Evolutionary conservation across 495 filamentous ascomycete species (phyloP).

Genomic region (Polyplosphaeria fusca): DNA sequence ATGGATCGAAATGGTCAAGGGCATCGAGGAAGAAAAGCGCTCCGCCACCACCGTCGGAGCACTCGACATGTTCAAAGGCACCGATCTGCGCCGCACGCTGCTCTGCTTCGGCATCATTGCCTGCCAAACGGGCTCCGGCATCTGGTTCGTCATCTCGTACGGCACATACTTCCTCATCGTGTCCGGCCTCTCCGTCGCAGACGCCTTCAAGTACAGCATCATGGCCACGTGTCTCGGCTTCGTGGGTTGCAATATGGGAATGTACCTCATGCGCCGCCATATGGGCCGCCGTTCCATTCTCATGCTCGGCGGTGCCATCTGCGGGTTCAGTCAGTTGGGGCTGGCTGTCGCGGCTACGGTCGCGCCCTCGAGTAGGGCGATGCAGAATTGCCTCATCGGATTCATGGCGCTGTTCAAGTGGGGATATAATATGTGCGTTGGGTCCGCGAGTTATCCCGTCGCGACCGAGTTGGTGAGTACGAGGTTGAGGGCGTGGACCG

Average conservation of each 20-base stretch:
- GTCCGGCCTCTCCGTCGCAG: slow-evolving; percentile 18
- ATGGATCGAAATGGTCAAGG: slow-evolving; percentile 22
- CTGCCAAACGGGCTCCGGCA: slow-evolving; percentile 18
- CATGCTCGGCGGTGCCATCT: slow-evolving; percentile 17
- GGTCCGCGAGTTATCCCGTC: slow-evolving; percentile 12
- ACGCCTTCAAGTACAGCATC: slow-evolving; percentile 20
- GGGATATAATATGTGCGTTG: slow-evolving; percentile 24
- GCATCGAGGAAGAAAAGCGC: slow-evolving; percentile 20
- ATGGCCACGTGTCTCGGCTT: slow-evolving; percentile 23
- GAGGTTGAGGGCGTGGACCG: slow-evolving; percentile 50
- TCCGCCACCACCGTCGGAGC: not conserved
- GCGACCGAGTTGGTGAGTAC: slow-evolving; percentile 41
- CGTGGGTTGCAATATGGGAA: slow-evolving; percentile 21
- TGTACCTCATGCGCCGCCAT: slow-evolving; percentile 11
- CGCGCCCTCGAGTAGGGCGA: not conserved
- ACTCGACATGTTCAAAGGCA: slow-evolving; percentile 50
- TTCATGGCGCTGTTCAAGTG: slow-evolving; percentile 24
- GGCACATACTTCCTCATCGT: slow-evolving; percentile 36
- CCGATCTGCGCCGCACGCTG: slow-evolving; percentile 66
- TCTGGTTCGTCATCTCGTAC: slow-evolving; percentile 45
- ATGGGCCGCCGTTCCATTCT: slow-evolving; percentile 21
- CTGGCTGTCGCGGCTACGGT: slow-evolving; percentile 14
- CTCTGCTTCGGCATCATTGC: slow-evolving; percentile 51
- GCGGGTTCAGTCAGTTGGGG: slow-evolving; percentile 14
- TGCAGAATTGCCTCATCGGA: slow-evolving; percentile 14